Conservation (phyloP, 2,329 filamentous ascomycete genomes). For the Paraphoma sp. region DNA sequence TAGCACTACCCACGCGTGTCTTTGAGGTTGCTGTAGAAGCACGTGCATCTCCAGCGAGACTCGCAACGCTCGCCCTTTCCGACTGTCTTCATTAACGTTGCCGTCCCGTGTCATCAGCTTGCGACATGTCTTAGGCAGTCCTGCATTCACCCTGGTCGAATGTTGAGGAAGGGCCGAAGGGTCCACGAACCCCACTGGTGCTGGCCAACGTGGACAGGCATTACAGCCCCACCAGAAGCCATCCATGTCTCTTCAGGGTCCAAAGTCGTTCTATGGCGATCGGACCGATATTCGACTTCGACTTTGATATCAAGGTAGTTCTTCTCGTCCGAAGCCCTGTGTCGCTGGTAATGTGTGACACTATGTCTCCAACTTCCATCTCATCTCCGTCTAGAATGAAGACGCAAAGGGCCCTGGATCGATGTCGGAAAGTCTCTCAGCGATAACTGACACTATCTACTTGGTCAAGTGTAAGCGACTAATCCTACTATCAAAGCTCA, state of each 20-base stretch:
- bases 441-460: no score
- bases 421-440: no score
- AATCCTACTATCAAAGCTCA: neutral
- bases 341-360: no score
- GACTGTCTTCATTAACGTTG: no score
- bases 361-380: no score
- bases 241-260: neutral
- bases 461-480: no score
- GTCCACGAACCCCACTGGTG: neutral
- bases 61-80: neutral
- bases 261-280: neutral
- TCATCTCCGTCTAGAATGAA: no score
- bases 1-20: neutral
- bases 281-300: neutral
- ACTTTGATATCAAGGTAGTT: neutral
- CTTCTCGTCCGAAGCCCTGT: no score
- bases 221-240: neutral
- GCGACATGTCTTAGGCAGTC: no score
- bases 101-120: no score
- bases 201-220: neutral
- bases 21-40: neutral
- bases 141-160: no score
- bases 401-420: no score
- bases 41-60: neutral
- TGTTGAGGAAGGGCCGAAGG: neutral